Base-by-base conservation (phyloP, 2,329 filamentous ascomycete species). In the Dactylellina cionopaga region DNA sequence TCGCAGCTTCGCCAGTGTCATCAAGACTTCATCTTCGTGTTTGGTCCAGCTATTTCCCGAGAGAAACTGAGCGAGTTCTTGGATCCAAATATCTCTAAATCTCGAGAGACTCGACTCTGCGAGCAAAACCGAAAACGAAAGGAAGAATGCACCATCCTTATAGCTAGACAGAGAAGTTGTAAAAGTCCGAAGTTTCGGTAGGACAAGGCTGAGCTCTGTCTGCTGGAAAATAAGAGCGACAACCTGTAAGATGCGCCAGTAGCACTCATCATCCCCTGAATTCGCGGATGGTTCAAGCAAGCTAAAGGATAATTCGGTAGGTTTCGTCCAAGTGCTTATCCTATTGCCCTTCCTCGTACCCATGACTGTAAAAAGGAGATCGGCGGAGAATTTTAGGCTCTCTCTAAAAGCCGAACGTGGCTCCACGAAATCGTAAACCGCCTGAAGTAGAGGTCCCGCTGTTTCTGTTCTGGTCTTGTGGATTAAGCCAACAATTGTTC, bases 111-210 rank as follows among this genome's bases (percentile, higher is more conserved):
- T 89, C 33, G 96, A 83, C 59, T 92, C 86, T 0, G 91, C 89
- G 76, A 95, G 89, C 56, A 91, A 89, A 11, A 89, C 89, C 80
- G 92, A 97, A 80, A 98, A 96, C 0, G 88, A 85, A 43, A 98
- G 85, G 79, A 96, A 98, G 27, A 76, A 55, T 1, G 7, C 25
- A 1, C 71, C 74, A 11, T 51, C 49, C 35, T 56, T 75, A 22
- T 54, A 69, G 11, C 85, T 85, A 2, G 86, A 88, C 49, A 96
- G 81, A 2, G 83, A 82, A 31, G 89, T 87, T 78, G 87, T 86
- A 46, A 96, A 84, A 2, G 86, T 81, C 13, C 86, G 85, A 64
- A 93, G 85, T 35, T 87, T 85, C 0, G 91, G 87, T 41, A 96
- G 88, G 33, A 96, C 82, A 5, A 89, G 85, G 76, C 96, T 91